These are phyloP conservation scores for Cinnamomum micranthum DNA, from an alignment of 164 flowering plant genomes.

Conservation along the genomic window DNA sequence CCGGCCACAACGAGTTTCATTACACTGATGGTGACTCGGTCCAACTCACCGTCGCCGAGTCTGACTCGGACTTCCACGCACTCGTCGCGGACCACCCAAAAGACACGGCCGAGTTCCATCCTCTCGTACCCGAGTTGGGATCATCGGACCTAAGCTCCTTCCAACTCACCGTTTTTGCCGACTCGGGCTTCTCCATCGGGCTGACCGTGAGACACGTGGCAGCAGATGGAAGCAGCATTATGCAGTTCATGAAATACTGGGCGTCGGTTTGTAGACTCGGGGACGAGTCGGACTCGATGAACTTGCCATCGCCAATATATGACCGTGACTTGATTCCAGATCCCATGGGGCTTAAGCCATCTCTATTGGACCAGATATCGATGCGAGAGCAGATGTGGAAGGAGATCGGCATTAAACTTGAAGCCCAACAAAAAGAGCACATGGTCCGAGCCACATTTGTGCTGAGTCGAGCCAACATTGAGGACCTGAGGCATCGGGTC, in stretches of 20 bases:
- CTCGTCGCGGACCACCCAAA: neutral
- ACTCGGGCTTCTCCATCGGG: conserved; percentile 15
- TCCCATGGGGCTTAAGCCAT: conserved; percentile 9
- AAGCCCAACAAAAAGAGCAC: neutral
- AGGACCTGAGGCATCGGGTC: conserved; percentile 1
- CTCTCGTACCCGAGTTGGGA: conserved; percentile 6
- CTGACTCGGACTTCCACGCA: conserved; percentile 3
- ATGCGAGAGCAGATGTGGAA: neutral
- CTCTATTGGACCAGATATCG: neutral
- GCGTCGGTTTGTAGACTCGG: conserved; percentile 10
- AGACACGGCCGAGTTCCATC: neutral
- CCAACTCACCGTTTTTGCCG: conserved; percentile 14
- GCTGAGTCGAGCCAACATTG: conserved; percentile 12
- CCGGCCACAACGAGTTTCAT: conserved; percentile 16
- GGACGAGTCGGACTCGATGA: neutral
- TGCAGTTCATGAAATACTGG: conserved; percentile 13
- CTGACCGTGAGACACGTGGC: neutral
- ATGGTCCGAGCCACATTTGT: conserved; percentile 29
- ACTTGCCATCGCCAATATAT: conserved; percentile 7
- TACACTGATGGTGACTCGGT: conserved; percentile 30
- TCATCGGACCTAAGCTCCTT: conserved; percentile 1
- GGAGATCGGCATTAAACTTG: too few relatives aligned
- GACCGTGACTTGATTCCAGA: conserved; percentile 27
- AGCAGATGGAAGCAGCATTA: conserved; percentile 7
- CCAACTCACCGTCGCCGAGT: conserved; percentile 15